A percentile compares a stretch with the other conserved stretches of the same genome.
These are phyloP conservation scores for Acacia acuminata DNA, from an alignment of 306 rosid genomes.

Conservation along the genomic window DNA sequence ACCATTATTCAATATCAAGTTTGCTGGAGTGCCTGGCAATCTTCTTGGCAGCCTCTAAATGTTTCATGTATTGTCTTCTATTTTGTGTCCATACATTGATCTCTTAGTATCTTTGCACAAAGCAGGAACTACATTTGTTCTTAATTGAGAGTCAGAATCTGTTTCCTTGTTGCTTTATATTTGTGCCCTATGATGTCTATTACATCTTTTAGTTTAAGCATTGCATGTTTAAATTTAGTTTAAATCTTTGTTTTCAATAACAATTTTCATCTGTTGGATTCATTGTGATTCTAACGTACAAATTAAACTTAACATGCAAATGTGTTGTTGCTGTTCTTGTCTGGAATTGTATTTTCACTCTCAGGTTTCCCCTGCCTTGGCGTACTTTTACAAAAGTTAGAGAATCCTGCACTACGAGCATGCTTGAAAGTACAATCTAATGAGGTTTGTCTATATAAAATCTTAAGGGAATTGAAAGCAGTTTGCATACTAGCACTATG, in stretches of 20 bases:
- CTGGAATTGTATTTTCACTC: slow-evolving; percentile 30
- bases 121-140: not conserved
- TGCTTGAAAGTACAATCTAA: slow-evolving; percentile 76
- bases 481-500: not conserved
- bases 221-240: slow-evolving; percentile 5
- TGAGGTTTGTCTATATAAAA: slow-evolving; percentile 61
- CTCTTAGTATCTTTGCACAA: not conserved
- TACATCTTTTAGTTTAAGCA: slow-evolving; percentile 18
- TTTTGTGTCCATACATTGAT: slow-evolving; percentile 9
- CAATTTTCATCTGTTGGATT: slow-evolving; percentile 6
- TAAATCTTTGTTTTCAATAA: slow-evolving; percentile 8
- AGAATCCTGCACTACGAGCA: slow-evolving; percentile 89
- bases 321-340: slow-evolving; percentile 9
- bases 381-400: slow-evolving; percentile 91
- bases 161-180: slow-evolving; percentile 1
- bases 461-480: slow-evolving; percentile 10
- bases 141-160: slow-evolving; percentile 7
- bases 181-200: slow-evolving; percentile 11
- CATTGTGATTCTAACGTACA: slow-evolving; percentile 22
- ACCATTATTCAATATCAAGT: not conserved
- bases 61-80: not conserved
- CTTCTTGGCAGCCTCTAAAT: slow-evolving; percentile 12
- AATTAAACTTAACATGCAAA: slow-evolving; percentile 24
- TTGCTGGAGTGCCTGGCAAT: not conserved
- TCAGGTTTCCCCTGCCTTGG: slow-evolving; percentile 97